Conservation (phyloP, 1,284 basidiomycete species). For the Trichosporon asahii region DNA sequence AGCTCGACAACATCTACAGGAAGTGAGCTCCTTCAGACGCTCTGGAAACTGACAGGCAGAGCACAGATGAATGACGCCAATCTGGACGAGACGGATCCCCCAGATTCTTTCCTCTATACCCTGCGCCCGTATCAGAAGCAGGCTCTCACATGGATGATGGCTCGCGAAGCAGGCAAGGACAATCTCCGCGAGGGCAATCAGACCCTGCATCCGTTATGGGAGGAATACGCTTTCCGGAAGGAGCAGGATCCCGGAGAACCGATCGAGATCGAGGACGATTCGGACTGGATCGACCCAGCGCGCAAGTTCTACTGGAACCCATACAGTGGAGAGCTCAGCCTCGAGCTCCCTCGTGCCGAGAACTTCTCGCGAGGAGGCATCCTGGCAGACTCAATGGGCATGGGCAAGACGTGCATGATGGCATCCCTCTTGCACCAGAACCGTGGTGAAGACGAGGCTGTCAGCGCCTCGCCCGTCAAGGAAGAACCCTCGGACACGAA, state of each 20-base stretch:
- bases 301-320: slow-evolving; percentile 74
- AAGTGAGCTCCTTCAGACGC: slow-evolving; percentile 56
- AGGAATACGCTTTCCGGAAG: slow-evolving; percentile 59
- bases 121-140: slow-evolving; percentile 92
- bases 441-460: slow-evolving; percentile 48
- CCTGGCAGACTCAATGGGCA: slow-evolving; percentile 55
- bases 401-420: slow-evolving; percentile 93
- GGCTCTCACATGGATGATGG: slow-evolving; percentile 90
- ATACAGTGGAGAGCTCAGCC: slow-evolving; percentile 89
- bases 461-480: slow-evolving; percentile 9
- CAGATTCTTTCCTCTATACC: slow-evolving; percentile 71
- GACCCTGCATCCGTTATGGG: slow-evolving; percentile 92
- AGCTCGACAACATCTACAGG: slow-evolving; percentile 71
- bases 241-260: slow-evolving; percentile 41
- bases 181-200: slow-evolving; percentile 62
- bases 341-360: slow-evolving; percentile 80
- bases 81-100: slow-evolving; percentile 78
- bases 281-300: slow-evolving; percentile 42
- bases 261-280: slow-evolving; percentile 49
- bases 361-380: slow-evolving; percentile 67
- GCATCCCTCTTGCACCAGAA: slow-evolving; percentile 85
- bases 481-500: slow-evolving; percentile 32
- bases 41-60: slow-evolving; percentile 53
- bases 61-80: slow-evolving; percentile 75
- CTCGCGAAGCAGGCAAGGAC: slow-evolving; percentile 70